Percentiles rank a stretch among this genome's conserved stretches.
phyloP scores from a whole-genome alignment of 1,284 basidiomycete genomes.

The Schizophyllum commune region DNA sequence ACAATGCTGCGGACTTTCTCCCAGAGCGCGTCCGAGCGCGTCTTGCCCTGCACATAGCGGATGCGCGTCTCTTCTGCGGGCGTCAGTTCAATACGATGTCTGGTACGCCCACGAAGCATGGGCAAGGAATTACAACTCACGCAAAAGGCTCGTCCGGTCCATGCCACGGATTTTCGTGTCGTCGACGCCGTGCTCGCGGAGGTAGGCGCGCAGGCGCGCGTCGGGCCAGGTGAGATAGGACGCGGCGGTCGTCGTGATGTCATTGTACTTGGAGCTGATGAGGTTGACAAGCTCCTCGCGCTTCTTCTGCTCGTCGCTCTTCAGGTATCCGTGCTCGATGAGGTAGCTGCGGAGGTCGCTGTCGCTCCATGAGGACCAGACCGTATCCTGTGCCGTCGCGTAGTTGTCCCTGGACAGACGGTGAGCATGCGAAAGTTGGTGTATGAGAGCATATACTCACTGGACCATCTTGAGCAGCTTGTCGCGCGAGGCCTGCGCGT shows the following conservation, averaged over 20 bases:
- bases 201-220: conserved; percentile 76
- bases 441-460: conserved; percentile 13
- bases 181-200: conserved; percentile 64
- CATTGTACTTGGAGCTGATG: conserved; percentile 58
- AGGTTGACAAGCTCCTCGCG: conserved; percentile 67
- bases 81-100: neutral
- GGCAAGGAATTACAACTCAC: conserved; percentile 29
- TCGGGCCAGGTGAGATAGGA: conserved; percentile 86
- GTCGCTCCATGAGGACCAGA: conserved; percentile 74
- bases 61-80: conserved; percentile 64
- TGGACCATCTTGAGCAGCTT: conserved; percentile 69
- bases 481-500: conserved; percentile 65
- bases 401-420: conserved; percentile 56
- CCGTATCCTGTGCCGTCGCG: conserved; percentile 53
- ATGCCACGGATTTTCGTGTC: conserved; percentile 55
- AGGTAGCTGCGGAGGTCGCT: conserved; percentile 74
- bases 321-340: conserved; percentile 46
- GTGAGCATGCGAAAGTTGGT: neutral
- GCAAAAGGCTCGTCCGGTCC: conserved; percentile 62
- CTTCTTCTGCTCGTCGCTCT: conserved; percentile 39
- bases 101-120: conserved; percentile 5
- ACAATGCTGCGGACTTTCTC: conserved; percentile 53
- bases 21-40: conserved; percentile 27
- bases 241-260: conserved; percentile 34
- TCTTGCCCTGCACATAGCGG: conserved; percentile 69